Evolutionary conservation across 768 basidiomycete genomes (phyloP), one percentile per base, ranked within the genome.

Genomic region (Collybia mongolica): DNA sequence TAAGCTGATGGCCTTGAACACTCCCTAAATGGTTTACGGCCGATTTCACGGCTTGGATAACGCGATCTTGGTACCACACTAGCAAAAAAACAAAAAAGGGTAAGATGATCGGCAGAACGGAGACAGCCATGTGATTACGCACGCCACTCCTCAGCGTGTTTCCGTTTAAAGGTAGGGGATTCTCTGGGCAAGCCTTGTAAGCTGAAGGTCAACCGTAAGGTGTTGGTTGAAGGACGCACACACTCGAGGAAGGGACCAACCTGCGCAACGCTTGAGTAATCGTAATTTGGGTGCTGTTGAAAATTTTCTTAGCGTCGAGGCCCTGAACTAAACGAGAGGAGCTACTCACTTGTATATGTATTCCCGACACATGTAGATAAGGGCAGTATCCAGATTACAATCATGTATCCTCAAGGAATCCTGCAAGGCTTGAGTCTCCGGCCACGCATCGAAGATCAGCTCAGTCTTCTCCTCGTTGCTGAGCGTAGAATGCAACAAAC

Each of bases 131-230:
- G 9, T 36, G 9, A 23, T 18, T 35, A 82, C 88, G 64, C 66
- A 91, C 89, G 72, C 89, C 89, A 91, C 58, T 90, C 86, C 56
- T 86, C 82, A 0, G 84, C 83, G 51, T 89, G 85, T 57, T 81
- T 80, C 5, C 82, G 81, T 51, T 80, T 87, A 71, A 88, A 85
- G 28, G 81, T 72, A 19, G 81, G 82, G 11, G 65, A 61, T 22
- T 72, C 72, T 39, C 65, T 70, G 43, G 77, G 75, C 38, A 79
- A 68, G 20, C 80, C 79, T 56, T 82, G 81, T 54, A 86, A 66
- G 61, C 66, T 70, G 55, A 45, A 42, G 32, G 40, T 26, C 41
- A 24, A 45, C 15, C 18, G 46, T 60, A 49, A 51, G 55, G 58
- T 39, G 38, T 29, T 44, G 49, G 38, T 29, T 44, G 49, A 51